Evolutionary conservation across 306 rosid species (phyloP).

Genomic region (Glycine latifolia): DNA sequence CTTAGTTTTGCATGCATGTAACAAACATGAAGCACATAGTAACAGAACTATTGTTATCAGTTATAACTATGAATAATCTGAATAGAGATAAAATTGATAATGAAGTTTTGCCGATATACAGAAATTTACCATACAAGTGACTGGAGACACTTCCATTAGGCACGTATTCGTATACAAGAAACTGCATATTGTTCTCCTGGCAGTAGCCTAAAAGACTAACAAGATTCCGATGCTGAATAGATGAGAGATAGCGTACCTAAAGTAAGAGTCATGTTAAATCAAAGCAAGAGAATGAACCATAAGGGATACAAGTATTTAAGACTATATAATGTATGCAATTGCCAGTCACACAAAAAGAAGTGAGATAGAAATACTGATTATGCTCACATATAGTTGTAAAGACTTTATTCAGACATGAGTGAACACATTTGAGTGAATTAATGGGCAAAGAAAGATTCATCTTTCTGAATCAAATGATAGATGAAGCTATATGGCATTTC

Average conservation of each 20-base stretch:
- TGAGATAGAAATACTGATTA: conserved; percentile 30
- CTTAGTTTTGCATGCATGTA: background rate
- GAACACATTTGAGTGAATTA: conserved; percentile 26
- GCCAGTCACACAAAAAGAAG: background rate
- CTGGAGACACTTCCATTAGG: conserved; percentile 92
- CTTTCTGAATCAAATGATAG: conserved; percentile 33
- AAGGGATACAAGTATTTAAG: conserved; percentile 20
- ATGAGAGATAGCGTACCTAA: conserved; percentile 85
- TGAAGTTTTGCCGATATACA: conserved; percentile 25
- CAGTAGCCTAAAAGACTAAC: conserved; percentile 93
- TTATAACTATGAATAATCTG: background rate
- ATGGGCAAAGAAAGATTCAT: conserved; percentile 29
- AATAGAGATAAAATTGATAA: background rate
- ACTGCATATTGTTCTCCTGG: conserved; percentile 86
- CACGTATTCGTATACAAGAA: conserved; percentile 85
- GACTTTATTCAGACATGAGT: background rate
- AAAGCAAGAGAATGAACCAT: conserved; percentile 49
- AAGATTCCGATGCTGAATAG: conserved; percentile 80
- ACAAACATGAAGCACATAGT: conserved; percentile 1
- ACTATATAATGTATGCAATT: conserved; percentile 8
- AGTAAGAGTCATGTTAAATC: conserved; percentile 49
- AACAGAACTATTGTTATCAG: background rate
- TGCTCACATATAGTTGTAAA: conserved; percentile 19
- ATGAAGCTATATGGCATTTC: conserved; percentile 13
- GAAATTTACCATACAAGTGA: conserved; percentile 89